These are phyloP conservation scores for Crithidia expoeki DNA, from an alignment of 208 protist species.

Conservation along the genomic window DNA sequence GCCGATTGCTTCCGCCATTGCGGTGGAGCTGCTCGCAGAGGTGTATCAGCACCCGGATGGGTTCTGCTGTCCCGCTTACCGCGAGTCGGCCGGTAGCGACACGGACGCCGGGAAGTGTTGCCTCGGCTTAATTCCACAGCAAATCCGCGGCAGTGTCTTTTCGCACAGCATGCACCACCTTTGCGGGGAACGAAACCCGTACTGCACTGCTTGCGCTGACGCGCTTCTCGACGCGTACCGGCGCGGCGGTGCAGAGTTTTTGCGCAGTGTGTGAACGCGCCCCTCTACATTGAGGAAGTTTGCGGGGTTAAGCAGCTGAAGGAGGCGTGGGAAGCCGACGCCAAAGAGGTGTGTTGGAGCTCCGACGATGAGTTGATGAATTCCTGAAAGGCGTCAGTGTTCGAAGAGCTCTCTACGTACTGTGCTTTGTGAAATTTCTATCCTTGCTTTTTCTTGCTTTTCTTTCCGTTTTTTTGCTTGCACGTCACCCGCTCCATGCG, in stretches of 20 bases:
- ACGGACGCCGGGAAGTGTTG: constrained; percentile 27
- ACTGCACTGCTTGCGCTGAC: constrained; percentile 95
- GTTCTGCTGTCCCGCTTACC: constrained; percentile 65
- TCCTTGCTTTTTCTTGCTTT: too few relatives aligned
- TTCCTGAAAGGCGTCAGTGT: background rate
- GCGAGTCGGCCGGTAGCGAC: constrained; percentile 28
- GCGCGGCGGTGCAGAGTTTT: constrained; percentile 81
- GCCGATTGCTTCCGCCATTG: constrained; percentile 91
- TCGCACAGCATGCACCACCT: constrained; percentile 73
- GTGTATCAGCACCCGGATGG: constrained; percentile 92
- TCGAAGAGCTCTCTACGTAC: background rate
- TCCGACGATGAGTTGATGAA: constrained; percentile 33
- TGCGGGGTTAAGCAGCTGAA: constrained; percentile 78
- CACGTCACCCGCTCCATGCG: too few relatives aligned
- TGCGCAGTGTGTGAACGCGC: constrained; percentile 90
- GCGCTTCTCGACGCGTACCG: constrained; percentile 76
- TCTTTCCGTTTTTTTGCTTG: too few relatives aligned
- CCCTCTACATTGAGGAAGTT: constrained; percentile 76
- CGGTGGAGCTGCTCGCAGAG: constrained; percentile 95
- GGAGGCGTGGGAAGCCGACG: constrained; percentile 44
- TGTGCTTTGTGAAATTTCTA: too few relatives aligned
- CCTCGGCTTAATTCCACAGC: constrained; percentile 88
- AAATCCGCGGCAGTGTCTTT: constrained; percentile 89
- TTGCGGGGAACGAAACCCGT: constrained; percentile 73
- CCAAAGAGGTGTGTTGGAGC: constrained; percentile 31